Evolutionary conservation across 805 yeast species (phyloP).

Genomic region (Saturnispora sanitii): DNA sequence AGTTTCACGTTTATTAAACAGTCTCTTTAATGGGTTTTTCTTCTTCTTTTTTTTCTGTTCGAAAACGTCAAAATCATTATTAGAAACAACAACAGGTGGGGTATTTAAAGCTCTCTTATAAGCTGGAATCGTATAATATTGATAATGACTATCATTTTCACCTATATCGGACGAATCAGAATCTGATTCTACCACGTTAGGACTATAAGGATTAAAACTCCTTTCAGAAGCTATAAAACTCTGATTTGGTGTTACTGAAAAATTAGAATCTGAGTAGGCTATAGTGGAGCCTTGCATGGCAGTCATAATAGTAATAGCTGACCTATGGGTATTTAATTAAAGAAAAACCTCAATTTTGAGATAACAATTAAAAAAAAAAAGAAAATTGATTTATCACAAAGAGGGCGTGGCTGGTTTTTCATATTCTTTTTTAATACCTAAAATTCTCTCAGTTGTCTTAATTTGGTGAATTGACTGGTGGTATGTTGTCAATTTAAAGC

Average conservation of each 20-base stretch:
- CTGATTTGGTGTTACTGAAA: neutral
- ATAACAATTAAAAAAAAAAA: too few relatives aligned
- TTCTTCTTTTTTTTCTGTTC: slow-evolving; percentile 7
- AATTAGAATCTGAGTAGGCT: neutral
- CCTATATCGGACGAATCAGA: neutral
- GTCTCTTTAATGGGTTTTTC: slow-evolving; percentile 2
- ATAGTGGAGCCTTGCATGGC: neutral
- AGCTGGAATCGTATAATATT: slow-evolving; percentile 9
- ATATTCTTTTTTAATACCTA: too few relatives aligned
- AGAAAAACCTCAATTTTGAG: too few relatives aligned
- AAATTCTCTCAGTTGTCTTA: too few relatives aligned
- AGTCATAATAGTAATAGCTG: neutral
- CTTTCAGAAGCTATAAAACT: neutral
- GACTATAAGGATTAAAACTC: neutral
- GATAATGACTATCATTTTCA: neutral
- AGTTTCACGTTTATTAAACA: slow-evolving; percentile 3
- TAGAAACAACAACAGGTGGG: slow-evolving; percentile 9
- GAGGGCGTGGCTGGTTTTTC: too few relatives aligned
- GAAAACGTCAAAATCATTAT: slow-evolving; percentile 12
- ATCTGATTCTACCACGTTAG: neutral
- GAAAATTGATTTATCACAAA: too few relatives aligned
- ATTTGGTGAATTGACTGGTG: too few relatives aligned
- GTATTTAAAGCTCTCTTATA: neutral
- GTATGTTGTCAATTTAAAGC: too few relatives aligned
- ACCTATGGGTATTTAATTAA: too few relatives aligned